Evolutionary conservation across 2,329 filamentous ascomycete genomes (phyloP), one percentile per base, ranked within the genome.

Genomic region (Clarireedia sp.): DNA sequence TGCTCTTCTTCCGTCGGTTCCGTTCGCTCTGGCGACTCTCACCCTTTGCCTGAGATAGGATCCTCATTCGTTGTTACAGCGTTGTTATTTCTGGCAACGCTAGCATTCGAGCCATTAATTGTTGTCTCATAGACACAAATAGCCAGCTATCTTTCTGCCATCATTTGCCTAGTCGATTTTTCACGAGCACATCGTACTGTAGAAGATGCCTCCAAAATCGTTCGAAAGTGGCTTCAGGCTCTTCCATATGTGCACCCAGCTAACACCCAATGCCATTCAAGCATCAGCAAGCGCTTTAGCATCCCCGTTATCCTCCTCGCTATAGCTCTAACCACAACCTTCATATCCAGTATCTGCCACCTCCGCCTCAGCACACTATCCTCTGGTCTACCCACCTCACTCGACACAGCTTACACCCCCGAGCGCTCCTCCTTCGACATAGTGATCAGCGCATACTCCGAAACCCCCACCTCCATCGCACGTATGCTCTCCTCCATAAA

Each of bases 391-490:
- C 46, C 59, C 3, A 52, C 55, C 26, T 48, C 47, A 3, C 48
- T 64, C 9, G 64, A 66, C 45, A 33, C 41, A 14, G 46, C 50
- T 12, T 64, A 63, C 56, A 49, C 44, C 1, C 16, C 50, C 3
- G n/a, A n/a, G 19, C 21, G n/a, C 26, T 57, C 50, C 2, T 52
- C 58, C 5, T 66, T 67, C 51, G 65, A 67, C 6, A 66, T 67
- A 19, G 65, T 67, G 2, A 52, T 67, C 4, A 60, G 58, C 26
- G 61, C 64, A 49, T 67, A 66, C 26, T 45, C 61, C 9, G 65
- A 67, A 55, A 53, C 58, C 14, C 60, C 59, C 1, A 19, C n/a
- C 17, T 57, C 57, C 5, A 53, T 67, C 9, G 56, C 57, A 45
- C 14, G 44, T 2, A 64, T 62, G 47, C 50, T 66, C 2, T 43